phyloP scores from a whole-genome alignment of 495 filamentous ascomycete species.

The Penicillium argentinense region DNA sequence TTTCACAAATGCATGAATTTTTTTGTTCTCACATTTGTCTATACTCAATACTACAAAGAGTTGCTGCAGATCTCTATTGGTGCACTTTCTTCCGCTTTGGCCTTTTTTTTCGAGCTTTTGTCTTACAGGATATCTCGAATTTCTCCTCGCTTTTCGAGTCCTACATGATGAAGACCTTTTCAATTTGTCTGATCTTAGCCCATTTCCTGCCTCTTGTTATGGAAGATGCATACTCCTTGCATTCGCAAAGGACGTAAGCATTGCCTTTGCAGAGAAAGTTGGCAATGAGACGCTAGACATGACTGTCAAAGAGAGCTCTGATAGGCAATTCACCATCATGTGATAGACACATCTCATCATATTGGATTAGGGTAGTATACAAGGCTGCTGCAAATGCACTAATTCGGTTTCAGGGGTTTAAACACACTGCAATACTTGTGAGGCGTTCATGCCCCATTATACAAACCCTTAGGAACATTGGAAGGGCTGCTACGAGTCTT shows the following conservation, averaged over 20 bases:
- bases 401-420: no score
- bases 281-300: slow-evolving; percentile 21
- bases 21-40: no score
- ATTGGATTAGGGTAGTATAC: not conserved
- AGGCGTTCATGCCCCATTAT: no score
- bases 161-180: slow-evolving; percentile 37
- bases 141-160: not conserved
- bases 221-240: slow-evolving; percentile 35
- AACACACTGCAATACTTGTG: no score
- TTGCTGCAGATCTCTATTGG: no score
- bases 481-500: no score
- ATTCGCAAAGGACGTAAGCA: slow-evolving; percentile 32
- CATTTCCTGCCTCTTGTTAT: slow-evolving; percentile 1
- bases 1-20: no score
- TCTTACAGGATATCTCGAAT: no score
- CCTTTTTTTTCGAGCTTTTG: not conserved
- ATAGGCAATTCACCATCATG: slow-evolving; percentile 22
- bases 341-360: not conserved
- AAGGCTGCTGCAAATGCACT: no score
- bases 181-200: slow-evolving; percentile 25
- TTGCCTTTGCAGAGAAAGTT: slow-evolving; percentile 8
- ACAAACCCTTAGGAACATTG: no score
- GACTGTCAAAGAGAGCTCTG: slow-evolving; percentile 54
- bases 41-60: no score
- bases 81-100: no score